phyloP scores from a whole-genome alignment of 305 asterid genomes.

The Euphrasia arctica region DNA sequence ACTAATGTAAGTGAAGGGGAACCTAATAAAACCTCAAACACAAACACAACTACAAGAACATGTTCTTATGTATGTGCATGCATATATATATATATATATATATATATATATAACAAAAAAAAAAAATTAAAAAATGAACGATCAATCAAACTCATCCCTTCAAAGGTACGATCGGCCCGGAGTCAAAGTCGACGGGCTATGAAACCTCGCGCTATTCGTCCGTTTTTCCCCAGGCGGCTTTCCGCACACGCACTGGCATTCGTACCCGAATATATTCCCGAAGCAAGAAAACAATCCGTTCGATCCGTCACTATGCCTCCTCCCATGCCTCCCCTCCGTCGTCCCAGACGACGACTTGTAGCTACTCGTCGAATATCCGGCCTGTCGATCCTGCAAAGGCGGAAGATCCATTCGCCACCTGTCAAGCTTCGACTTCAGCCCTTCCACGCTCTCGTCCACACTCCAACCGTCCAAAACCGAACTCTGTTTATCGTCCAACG shows the following conservation, averaged over 20 bases:
- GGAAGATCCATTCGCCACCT: slow-evolving; percentile 87
- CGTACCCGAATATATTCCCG: slow-evolving; percentile 65
- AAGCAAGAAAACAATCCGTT: slow-evolving; percentile 56
- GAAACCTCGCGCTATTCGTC: slow-evolving; percentile 20
- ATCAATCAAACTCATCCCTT: neutral
- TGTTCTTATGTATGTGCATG: too few species aligned
- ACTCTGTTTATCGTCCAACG: slow-evolving; percentile 62
- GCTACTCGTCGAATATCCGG: slow-evolving; percentile 57
- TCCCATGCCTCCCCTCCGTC: slow-evolving; percentile 11
- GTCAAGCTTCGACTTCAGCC: slow-evolving; percentile 82
- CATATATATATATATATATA: too few species aligned
- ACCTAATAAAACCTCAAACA: too few species aligned
- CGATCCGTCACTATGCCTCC: slow-evolving; percentile 30
- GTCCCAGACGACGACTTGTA: slow-evolving; percentile 43
- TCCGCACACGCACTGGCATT: slow-evolving; percentile 87
- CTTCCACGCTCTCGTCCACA: slow-evolving; percentile 85
- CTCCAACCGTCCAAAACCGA: slow-evolving; percentile 97
- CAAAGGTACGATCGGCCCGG: slow-evolving; percentile 31
- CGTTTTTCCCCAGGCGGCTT: slow-evolving; percentile 46
- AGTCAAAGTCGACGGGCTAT: slow-evolving; percentile 31
- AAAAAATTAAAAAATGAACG: neutral
- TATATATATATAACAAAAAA: neutral
- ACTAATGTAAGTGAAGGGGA: too few species aligned
- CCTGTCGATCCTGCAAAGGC: slow-evolving; percentile 47
- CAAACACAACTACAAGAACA: too few species aligned